Conservation (phyloP, 2,329 filamentous ascomycete genomes). For the Trichophyton equinum region DNA sequence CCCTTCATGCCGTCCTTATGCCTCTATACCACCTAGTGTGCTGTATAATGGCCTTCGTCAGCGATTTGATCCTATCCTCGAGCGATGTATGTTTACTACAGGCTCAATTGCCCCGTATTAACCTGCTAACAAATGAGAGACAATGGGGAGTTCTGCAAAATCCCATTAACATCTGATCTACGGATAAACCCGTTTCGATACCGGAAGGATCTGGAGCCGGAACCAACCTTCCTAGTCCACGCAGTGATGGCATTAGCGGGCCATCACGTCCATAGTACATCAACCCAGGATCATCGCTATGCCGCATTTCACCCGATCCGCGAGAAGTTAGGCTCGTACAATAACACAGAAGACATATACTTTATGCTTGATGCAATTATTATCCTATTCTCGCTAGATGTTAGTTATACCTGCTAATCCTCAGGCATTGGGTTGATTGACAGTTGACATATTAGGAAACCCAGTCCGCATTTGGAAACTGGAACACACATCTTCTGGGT, state of each 20-base stretch:
- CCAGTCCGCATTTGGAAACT: background rate
- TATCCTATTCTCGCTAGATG: background rate
- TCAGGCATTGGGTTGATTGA: background rate
- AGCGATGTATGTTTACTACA: background rate
- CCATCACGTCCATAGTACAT: background rate
- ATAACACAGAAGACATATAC: background rate
- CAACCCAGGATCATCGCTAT: background rate
- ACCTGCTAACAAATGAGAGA: background rate
- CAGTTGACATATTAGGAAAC: background rate
- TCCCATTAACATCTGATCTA: background rate
- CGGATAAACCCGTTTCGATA: background rate
- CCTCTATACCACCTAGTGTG: background rate
- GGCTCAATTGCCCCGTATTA: background rate
- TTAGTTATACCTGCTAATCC: background rate
- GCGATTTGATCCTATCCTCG: background rate
- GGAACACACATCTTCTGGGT: background rate
- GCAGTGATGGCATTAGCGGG: background rate
- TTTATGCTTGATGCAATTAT: background rate
- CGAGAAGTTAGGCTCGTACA: background rate
- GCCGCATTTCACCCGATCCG: background rate
- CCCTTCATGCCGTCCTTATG: background rate
- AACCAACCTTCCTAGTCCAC: background rate
- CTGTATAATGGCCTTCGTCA: background rate
- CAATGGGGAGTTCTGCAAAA: background rate
- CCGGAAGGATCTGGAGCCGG: background rate